These are phyloP conservation scores for Penicillium turbatum DNA, from an alignment of 495 filamentous ascomycete genomes.

Conservation along the genomic window DNA sequence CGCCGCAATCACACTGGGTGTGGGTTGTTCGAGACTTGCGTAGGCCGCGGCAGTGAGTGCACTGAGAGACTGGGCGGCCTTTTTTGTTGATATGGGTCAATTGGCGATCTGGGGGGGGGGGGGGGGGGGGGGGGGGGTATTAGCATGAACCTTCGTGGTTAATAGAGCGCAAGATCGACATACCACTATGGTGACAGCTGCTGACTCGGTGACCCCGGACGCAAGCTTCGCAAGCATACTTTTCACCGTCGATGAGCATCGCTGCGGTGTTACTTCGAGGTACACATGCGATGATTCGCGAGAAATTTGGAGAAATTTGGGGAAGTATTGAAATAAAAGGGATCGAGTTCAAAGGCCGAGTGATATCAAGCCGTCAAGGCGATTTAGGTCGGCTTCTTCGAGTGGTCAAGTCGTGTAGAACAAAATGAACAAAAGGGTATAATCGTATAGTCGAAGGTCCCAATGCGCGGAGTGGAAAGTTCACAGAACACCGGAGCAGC, in stretches of 20 bases:
- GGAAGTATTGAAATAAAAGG: slow-evolving; percentile 21
- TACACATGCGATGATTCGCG: slow-evolving; percentile 47
- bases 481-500: slow-evolving; percentile 38
- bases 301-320: slow-evolving; percentile 15
- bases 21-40: slow-evolving; percentile 96
- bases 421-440: slow-evolving; percentile 41
- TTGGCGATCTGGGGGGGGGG: slow-evolving; percentile 64
- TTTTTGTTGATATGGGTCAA: slow-evolving; percentile 98
- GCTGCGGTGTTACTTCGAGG: slow-evolving; percentile 39
- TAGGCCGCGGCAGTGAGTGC: slow-evolving; percentile 90
- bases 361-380: slow-evolving; percentile 45
- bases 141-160: slow-evolving; percentile 11
- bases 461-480: slow-evolving; percentile 33
- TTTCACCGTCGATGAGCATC: slow-evolving; percentile 87
- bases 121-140: slow-evolving; percentile 19
- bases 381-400: slow-evolving; percentile 31
- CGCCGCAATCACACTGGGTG: slow-evolving; percentile 95
- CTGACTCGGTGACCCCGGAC: slow-evolving; percentile 90
- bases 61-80: slow-evolving; percentile 97
- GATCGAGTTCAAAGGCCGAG: slow-evolving; percentile 25
- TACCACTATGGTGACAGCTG: slow-evolving; percentile 88
- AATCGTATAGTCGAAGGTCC: slow-evolving; percentile 28
- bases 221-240: slow-evolving; percentile 90
- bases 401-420: slow-evolving; percentile 29
- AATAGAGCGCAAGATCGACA: slow-evolving; percentile 33